Percentiles rank a stretch among this genome's conserved stretches.
Conservation (phyloP, 805 yeast genomes). For the Wickerhamomyces chambardii region DNA sequence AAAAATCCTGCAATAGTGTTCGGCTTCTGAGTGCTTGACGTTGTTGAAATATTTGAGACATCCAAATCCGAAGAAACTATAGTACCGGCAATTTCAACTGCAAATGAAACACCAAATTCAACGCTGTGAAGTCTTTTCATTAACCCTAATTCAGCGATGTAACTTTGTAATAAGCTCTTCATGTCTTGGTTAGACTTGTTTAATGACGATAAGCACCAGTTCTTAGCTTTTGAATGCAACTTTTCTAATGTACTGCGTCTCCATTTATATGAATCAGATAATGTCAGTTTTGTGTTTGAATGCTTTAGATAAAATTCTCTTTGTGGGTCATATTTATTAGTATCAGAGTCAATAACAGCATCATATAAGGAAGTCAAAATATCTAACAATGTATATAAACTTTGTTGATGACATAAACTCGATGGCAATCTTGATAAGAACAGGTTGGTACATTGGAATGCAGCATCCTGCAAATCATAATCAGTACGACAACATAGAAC, state of each 20-base stretch:
- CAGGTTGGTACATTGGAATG: conserved; percentile 66
- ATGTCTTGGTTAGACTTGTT: conserved; percentile 60
- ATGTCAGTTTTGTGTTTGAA: conserved; percentile 29
- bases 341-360: conserved; percentile 76
- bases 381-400: conserved; percentile 76
- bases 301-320: conserved; percentile 45
- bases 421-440: conserved; percentile 66
- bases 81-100: conserved; percentile 78
- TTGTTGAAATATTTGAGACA: conserved; percentile 35
- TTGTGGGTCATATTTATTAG: conserved; percentile 80
- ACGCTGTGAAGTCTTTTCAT: conserved; percentile 31
- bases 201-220: conserved; percentile 60
- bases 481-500: conserved; percentile 73
- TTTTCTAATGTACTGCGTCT: conserved; percentile 57
- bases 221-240: conserved; percentile 47
- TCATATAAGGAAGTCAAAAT: conserved; percentile 69
- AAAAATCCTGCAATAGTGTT: conserved; percentile 65
- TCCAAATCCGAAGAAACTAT: conserved; percentile 63
- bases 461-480: conserved; percentile 64
- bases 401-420: conserved; percentile 61
- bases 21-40: conserved; percentile 28
- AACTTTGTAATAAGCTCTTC: conserved; percentile 71
- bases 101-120: conserved; percentile 82
- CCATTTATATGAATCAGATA: conserved; percentile 74
- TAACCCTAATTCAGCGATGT: conserved; percentile 42